Conservation (phyloP, 257 asterid genomes). For the Perilla frutescens region DNA sequence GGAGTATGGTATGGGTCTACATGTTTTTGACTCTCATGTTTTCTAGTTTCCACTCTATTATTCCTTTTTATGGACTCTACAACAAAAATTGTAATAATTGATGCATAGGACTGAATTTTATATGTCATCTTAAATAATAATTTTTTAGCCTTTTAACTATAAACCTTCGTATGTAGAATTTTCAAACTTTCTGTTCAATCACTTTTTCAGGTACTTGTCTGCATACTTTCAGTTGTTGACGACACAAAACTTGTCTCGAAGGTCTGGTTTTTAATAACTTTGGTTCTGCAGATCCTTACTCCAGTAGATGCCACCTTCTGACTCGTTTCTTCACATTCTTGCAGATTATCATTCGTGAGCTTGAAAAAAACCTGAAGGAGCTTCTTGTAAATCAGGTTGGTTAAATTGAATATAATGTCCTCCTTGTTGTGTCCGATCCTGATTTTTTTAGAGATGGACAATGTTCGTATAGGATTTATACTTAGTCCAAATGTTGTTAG, state of each 20-base stretch:
- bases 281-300: slow-evolving; percentile 13
- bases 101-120: background rate
- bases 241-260: slow-evolving; percentile 91
- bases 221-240: slow-evolving; percentile 83
- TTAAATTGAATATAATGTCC: background rate
- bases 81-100: background rate
- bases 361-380: slow-evolving; percentile 61
- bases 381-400: slow-evolving; percentile 82
- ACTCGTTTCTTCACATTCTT: slow-evolving; percentile 22
- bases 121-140: background rate
- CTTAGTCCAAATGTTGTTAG: background rate
- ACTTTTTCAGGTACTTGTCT: slow-evolving; percentile 72
- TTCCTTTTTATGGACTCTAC: background rate
- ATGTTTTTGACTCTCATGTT: slow-evolving; percentile 8
- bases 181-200: slow-evolving; percentile 10
- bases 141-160: background rate
- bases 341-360: slow-evolving; percentile 80
- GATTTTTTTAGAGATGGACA: background rate
- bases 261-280: slow-evolving; percentile 54
- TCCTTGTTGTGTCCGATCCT: background rate
- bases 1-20: slow-evolving; percentile 56
- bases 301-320: slow-evolving; percentile 25
- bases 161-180: slow-evolving; percentile 2
- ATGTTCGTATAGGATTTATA: background rate
- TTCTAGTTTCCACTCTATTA: background rate